These are phyloP conservation scores for Phylloporus scabripes DNA, from an alignment of 768 basidiomycete genomes.

Conservation along the genomic window DNA sequence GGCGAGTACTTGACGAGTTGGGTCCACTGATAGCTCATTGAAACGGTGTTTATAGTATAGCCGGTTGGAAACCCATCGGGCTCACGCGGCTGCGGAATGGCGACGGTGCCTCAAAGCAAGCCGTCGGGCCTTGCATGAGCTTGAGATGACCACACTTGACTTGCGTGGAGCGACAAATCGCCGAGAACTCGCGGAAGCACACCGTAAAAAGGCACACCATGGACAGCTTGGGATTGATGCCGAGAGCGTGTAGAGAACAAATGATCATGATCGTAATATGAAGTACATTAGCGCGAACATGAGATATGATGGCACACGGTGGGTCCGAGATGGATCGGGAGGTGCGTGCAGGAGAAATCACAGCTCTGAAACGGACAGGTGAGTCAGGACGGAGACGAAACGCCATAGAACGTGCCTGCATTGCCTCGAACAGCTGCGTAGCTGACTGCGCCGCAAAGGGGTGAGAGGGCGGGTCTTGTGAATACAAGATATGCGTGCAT, in stretches of 20 bases:
- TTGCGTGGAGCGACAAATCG: slow-evolving; percentile 53
- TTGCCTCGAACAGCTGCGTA: slow-evolving; percentile 57
- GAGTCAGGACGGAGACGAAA: slow-evolving; percentile 4
- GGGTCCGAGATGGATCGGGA: slow-evolving; percentile 56
- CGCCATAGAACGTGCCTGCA: slow-evolving; percentile 49
- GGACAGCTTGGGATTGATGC: slow-evolving; percentile 60
- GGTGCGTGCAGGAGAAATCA: slow-evolving; percentile 57
- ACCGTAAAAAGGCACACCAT: slow-evolving; percentile 55
- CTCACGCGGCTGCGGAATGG: slow-evolving; percentile 37
- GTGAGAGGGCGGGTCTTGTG: slow-evolving; percentile 10
- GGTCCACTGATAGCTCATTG: slow-evolving; percentile 5
- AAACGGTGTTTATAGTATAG: slow-evolving; percentile 17
- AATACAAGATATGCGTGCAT: slow-evolving; percentile 34
- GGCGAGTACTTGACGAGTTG: slow-evolving; percentile 15
- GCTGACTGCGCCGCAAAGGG: slow-evolving; percentile 41
- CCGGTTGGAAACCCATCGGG: slow-evolving; percentile 36
- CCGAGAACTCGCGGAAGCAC: slow-evolving; percentile 50
- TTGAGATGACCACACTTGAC: slow-evolving; percentile 57
- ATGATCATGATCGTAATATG: slow-evolving; percentile 24
- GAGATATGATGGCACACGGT: slow-evolving; percentile 65
- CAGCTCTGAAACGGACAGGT: slow-evolving; percentile 38
- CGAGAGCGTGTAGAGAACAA: slow-evolving; percentile 19
- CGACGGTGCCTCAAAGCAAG: slow-evolving; percentile 35
- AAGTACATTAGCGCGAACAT: slow-evolving; percentile 28
- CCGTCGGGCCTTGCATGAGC: slow-evolving; percentile 53